Evolutionary conservation across 2,329 filamentous ascomycete species (phyloP), one percentile per base, ranked within the genome.

Genomic region (Nakataea oryzae): DNA sequence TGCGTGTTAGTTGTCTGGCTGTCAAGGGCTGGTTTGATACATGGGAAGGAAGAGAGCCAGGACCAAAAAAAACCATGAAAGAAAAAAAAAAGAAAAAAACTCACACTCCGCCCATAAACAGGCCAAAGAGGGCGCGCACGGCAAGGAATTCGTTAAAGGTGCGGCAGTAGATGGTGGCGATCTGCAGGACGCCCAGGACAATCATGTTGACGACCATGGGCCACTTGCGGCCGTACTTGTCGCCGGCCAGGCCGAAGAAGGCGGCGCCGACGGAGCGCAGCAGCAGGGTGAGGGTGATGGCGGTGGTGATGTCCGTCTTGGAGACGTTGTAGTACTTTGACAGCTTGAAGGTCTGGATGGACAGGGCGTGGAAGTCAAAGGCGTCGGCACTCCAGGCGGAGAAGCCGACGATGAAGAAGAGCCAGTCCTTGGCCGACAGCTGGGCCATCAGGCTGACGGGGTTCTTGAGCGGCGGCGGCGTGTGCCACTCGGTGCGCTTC

Each of bases 151-250:
- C 83, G 62, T 81, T 72, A 71, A 91, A 95, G 0, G 87, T 92
- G 0, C 72, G 69, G 70, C 85, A 83, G 75, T 91, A 95, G 67
- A 91, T 91, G 24, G 91, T 95, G 28, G 86, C 89, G 21, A 69
- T 65, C 71, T 89, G 85, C 27, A 89, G 74, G 14, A 82, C 70
- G 30, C 84, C 84, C 32, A 73, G 66, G 5, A 79, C 75, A 63
- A 92, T 77, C 85, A 93, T 89, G 78, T 93, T 93, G 68, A 85
- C 68, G 11, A 93, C 86, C 87, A 93, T 90, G 57, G 90, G 89
- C 86, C 88, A 91, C 75, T 93, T 93, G 62, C 90, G 84, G 8
- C 91, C 91, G 71, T 85, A 95, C 66, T 86, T 86, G 74, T 96
- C 91, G 66, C 89, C 88, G 1, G 88, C 85, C 27, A 93, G 76